A percentile compares a stretch with the other conserved stretches of the same genome.
These are phyloP conservation scores for Mycena galericulata DNA, from an alignment of 768 basidiomycete species.

Conservation along the genomic window DNA sequence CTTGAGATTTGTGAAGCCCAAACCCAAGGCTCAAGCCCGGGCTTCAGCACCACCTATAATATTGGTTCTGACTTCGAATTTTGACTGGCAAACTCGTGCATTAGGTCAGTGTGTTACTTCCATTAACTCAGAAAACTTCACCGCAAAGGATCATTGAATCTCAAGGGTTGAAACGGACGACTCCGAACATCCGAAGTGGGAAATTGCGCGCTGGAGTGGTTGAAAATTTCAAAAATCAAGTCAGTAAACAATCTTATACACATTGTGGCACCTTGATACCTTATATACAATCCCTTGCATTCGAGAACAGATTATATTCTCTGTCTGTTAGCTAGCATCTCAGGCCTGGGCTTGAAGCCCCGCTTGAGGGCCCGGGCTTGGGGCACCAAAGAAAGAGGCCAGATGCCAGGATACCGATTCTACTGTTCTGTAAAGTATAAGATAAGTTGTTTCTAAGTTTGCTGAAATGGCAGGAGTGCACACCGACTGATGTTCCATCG, in stretches of 20 bases:
- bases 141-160: not conserved
- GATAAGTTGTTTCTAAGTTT: too few species aligned
- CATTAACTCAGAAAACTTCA: not conserved
- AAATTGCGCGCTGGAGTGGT: not conserved
- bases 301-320: not conserved
- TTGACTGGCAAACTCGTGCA: not conserved
- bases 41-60: not conserved
- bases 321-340: not conserved
- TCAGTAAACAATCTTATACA: not conserved
- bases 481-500: too few species aligned
- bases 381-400: too few species aligned
- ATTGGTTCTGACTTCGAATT: not conserved
- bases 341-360: not conserved
- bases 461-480: too few species aligned
- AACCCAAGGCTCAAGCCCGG: not conserved
- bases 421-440: too few species aligned
- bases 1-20: not conserved
- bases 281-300: not conserved
- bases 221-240: not conserved
- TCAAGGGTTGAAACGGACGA: not conserved
- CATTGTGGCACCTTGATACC: not conserved
- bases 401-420: too few species aligned
- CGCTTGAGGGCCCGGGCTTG: not conserved
- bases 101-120: constrained; percentile 1
- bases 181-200: not conserved